These are phyloP conservation scores for Tylopilus subfusipes DNA, from an alignment of 768 basidiomycete species.

Conservation along the genomic window DNA sequence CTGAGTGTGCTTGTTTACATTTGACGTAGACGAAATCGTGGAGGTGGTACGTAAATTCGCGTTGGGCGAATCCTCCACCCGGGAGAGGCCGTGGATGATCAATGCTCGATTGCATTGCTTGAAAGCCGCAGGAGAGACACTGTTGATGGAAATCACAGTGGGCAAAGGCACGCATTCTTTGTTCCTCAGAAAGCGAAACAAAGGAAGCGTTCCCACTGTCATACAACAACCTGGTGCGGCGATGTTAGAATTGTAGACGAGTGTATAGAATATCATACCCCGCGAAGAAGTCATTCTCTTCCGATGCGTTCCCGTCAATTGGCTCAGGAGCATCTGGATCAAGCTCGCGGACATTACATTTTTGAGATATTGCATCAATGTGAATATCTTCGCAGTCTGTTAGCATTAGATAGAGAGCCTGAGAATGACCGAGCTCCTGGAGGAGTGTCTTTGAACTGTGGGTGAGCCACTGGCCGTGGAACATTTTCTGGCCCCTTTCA, in stretches of 20 bases:
- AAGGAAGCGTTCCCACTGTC: slow-evolving; percentile 47
- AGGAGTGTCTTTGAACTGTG: slow-evolving; percentile 63
- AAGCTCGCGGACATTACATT: slow-evolving; percentile 49
- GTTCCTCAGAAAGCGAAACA: slow-evolving; percentile 39
- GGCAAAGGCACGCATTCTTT: slow-evolving; percentile 28
- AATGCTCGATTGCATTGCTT: slow-evolving; percentile 24
- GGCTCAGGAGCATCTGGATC: slow-evolving; percentile 43
- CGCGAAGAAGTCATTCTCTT: slow-evolving; percentile 53
- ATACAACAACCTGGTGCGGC: slow-evolving; percentile 44
- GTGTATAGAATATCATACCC: slow-evolving; percentile 37
- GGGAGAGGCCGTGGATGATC: slow-evolving; percentile 27
- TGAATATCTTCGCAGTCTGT: slow-evolving; percentile 54
- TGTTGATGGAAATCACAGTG: slow-evolving; percentile 32
- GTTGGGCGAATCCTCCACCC: slow-evolving; percentile 36
- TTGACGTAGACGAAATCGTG: slow-evolving; percentile 62
- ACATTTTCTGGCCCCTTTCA: slow-evolving; percentile 40
- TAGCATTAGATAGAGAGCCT: slow-evolving; percentile 52
- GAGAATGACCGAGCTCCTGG: slow-evolving; percentile 64
- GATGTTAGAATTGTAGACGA: slow-evolving; percentile 1
- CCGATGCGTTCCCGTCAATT: slow-evolving; percentile 36
- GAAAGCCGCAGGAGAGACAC: slow-evolving; percentile 51
- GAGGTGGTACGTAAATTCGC: slow-evolving; percentile 50
- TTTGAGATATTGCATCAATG: slow-evolving; percentile 54
- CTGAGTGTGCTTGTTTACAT: slow-evolving; percentile 24
- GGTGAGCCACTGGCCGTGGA: slow-evolving; percentile 70